Conservation (phyloP, 1,139 yeast genomes). For the Ogataea hybrid region DNA sequence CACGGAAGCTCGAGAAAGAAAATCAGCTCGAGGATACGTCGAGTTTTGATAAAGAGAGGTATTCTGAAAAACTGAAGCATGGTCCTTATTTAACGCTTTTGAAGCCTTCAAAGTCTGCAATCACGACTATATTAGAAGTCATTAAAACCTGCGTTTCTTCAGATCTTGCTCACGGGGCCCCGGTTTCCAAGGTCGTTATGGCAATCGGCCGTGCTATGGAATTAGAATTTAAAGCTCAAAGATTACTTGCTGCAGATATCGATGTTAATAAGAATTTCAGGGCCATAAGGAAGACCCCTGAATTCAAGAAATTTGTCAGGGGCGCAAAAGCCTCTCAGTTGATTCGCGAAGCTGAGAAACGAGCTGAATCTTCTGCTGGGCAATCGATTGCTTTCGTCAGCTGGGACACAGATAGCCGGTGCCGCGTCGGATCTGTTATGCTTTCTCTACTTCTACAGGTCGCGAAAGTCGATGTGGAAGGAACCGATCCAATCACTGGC, state of each 20-base stretch:
- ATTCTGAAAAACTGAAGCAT: conserved; percentile 58
- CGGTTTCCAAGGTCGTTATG: conserved; percentile 78
- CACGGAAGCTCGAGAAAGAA: conserved; percentile 27
- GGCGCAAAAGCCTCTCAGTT: conserved; percentile 28
- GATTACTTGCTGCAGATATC: conserved; percentile 56
- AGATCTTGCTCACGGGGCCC: conserved; percentile 79
- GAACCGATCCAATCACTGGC: conserved; percentile 76
- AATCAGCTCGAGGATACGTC: conserved; percentile 20
- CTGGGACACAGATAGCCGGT: conserved; percentile 69
- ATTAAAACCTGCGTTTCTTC: conserved; percentile 68
- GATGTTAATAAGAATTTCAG: conserved; percentile 40
- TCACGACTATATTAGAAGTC: conserved; percentile 79
- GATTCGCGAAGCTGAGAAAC: conserved; percentile 25
- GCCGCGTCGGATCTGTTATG: conserved; percentile 80
- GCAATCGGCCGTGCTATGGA: conserved; percentile 86
- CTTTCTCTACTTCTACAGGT: conserved; percentile 74
- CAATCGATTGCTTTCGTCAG: not conserved
- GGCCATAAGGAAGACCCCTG: conserved; percentile 35
- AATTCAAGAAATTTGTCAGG: conserved; percentile 45
- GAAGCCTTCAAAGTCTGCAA: conserved; percentile 77
- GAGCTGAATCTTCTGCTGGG: conserved; percentile 15
- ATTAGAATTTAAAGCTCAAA: conserved; percentile 73
- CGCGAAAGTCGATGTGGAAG: conserved; percentile 77
- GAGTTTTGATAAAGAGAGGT: conserved; percentile 36
- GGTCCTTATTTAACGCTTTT: conserved; percentile 78